Evolutionary conservation across 352 stramenopile genomes (phyloP), one percentile per base, ranked within the genome.

Genomic region (Pythium coloratum): DNA sequence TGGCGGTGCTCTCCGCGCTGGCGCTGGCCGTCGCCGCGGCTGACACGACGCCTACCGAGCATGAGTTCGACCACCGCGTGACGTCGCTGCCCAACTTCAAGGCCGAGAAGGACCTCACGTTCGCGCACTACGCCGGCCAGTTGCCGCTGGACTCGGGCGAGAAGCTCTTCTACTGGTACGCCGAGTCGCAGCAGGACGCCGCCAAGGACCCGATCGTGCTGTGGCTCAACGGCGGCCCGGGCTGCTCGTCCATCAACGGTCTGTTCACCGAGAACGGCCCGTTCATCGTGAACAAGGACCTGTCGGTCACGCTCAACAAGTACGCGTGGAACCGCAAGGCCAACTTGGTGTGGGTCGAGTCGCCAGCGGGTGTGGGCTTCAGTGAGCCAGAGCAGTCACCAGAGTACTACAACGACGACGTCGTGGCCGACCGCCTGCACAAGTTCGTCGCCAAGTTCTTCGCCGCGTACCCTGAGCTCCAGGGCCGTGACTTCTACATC

Each of bases 211-310:
- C 91, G 32, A 66, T 97, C 53, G 81, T 97, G 51, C 75, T 97
- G 10, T 98, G 92, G 94, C 81, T 97, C 42, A 98, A 98, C 64
- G 92, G 94, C 33, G 94, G 92, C 8, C 94, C 92, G 0, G 92
- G 92, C 3, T 96, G 89, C 68, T 88, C 84, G 12, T 96, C 82
- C 14, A 70, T 86, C 42, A 72, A 86, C 34, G 94, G 91, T 0
- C 89, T 98, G 62, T 84, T 97, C 70, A 91, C 82, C 16, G 84
- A 90, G 69, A 90, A 91, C 64, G 84, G 84, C 4, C 81, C 84
- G 28, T 90, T 92, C 54, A 69, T 88, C 42, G 80, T 85, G 33
- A 68, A 73, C n/a, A 59, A 66, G 8, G 81, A 91, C 64, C 66
- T 70, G 26, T 77, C 64, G 0, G 70, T 96, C 20, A 73, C 78